Percentiles rank a stretch among this genome's conserved stretches.
Conservation (phyloP, 148 eudicot genomes). For the Fagopyrum esculentum region DNA sequence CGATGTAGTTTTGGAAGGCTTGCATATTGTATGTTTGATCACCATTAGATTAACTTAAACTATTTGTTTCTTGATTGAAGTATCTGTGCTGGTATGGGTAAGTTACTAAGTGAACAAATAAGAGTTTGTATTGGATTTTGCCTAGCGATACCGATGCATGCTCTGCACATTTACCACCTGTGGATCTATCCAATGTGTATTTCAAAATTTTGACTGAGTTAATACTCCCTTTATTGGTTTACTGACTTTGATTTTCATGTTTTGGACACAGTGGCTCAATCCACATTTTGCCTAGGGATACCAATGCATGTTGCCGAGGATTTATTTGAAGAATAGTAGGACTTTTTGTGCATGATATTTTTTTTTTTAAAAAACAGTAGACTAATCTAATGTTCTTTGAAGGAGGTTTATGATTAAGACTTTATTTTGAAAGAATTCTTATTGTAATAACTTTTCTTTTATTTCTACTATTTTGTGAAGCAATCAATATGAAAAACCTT, state of each 20-base stretch:
- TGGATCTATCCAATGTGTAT: not conserved
- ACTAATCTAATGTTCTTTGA: no score
- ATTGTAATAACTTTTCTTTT: no score
- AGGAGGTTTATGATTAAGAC: no score
- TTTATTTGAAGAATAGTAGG: no score
- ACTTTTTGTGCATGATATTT: no score
- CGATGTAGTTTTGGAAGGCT: not conserved
- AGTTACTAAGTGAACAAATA: not conserved
- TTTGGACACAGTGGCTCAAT: not conserved
- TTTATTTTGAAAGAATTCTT: no score
- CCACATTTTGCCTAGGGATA: no score
- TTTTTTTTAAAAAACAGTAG: no score
- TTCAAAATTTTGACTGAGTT: not conserved
- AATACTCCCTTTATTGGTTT: not conserved
- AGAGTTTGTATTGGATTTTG: not conserved
- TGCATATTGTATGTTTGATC: not conserved
- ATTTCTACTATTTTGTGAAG: no score
- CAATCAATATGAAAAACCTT: no score
- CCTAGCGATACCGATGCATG: not conserved
- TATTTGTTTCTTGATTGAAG: not conserved
- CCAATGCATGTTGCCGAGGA: no score
- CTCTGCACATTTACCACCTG: not conserved
- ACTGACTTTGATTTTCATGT: not conserved
- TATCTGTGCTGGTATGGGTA: not conserved
- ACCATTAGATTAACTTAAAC: not conserved